A percentile compares a stretch with the other conserved stretches of the same genome.
Evolutionary conservation across 305 asterid species (phyloP).

Genomic region (Fraxinus sp.): DNA sequence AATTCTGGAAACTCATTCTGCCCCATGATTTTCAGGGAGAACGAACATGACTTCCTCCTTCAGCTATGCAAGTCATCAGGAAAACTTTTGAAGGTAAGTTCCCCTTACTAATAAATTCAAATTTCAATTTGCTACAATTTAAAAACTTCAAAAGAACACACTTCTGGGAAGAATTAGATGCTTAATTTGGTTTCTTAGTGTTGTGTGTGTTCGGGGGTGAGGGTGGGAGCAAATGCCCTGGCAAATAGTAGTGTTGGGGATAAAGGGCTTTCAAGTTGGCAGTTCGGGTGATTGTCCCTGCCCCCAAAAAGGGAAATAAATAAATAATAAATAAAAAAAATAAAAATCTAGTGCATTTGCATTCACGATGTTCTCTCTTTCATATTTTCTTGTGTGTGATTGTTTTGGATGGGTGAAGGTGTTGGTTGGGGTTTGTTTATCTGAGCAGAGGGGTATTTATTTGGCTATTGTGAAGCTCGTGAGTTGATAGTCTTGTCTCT

Average conservation of each 20-base stretch:
- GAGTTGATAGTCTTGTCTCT: neutral
- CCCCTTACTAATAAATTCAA: neutral
- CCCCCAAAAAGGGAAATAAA: too few species aligned
- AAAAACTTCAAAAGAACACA: neutral
- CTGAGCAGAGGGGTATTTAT: neutral
- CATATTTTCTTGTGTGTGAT: neutral
- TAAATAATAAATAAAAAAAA: too few species aligned
- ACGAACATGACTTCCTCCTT: slow-evolving; percentile 75
- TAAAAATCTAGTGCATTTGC: neutral
- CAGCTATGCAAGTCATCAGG: slow-evolving; percentile 84
- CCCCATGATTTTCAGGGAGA: slow-evolving; percentile 55
- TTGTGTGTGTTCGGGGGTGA: neutral
- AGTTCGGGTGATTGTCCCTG: neutral
- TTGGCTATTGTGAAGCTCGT: neutral
- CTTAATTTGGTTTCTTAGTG: neutral
- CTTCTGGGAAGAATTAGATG: neutral
- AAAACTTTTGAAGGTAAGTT: slow-evolving; percentile 77
- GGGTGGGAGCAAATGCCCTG: too few species aligned
- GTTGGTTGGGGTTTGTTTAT: neutral
- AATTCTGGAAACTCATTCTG: neutral
- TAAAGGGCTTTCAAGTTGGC: neutral
- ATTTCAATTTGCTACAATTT: neutral
- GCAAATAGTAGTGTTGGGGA: neutral
- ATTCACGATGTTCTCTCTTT: neutral
- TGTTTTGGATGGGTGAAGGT: neutral